Percentiles rank a stretch among this genome's conserved stretches.
These are phyloP conservation scores for Onygenales sp. DNA, from an alignment of 2,329 filamentous ascomycete genomes.

Conservation along the genomic window DNA sequence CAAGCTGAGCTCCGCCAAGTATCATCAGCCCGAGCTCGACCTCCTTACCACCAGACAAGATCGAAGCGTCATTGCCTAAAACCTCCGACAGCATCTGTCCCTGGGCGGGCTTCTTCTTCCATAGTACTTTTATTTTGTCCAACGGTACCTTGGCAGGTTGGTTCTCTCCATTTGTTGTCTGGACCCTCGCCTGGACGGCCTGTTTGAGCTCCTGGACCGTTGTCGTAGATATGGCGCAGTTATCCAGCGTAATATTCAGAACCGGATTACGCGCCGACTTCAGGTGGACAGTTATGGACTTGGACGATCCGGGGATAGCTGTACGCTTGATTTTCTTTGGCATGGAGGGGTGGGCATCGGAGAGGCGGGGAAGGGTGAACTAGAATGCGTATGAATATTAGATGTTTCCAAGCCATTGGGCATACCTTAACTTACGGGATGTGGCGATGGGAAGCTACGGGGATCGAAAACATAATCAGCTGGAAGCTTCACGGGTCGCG, in stretches of 20 bases:
- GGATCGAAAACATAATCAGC: conserved; percentile 85
- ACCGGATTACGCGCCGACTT: conserved; percentile 61
- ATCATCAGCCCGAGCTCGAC: conserved; percentile 85
- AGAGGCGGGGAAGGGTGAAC: conserved; percentile 40
- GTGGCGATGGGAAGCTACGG: conserved; percentile 63
- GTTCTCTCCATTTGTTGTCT: conserved; percentile 38
- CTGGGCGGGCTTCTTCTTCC: conserved; percentile 74
- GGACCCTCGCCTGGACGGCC: conserved; percentile 52
- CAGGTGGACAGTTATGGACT: conserved; percentile 26
- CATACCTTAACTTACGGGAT: conserved; percentile 52
- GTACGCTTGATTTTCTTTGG: conserved; percentile 30
- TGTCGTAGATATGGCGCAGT: conserved; percentile 54
- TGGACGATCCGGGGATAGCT: conserved; percentile 29
- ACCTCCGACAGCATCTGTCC: conserved; percentile 75
- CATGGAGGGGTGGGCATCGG: conserved; percentile 31
- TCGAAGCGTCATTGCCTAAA: conserved; percentile 45
- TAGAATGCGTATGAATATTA: conserved; percentile 10
- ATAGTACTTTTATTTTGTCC: conserved; percentile 78
- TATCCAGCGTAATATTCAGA: conserved; percentile 56
- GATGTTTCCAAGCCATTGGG: background rate
- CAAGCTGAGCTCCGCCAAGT: conserved; percentile 57
- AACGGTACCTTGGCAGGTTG: conserved; percentile 25
- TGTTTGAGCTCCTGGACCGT: conserved; percentile 72
- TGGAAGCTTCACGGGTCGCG: conserved; percentile 69
- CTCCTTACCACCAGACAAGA: conserved; percentile 29